Evolutionary conservation across 2,329 filamentous ascomycete genomes (phyloP), one percentile per base, ranked within the genome.

Genomic region (Neopestalotiopsis clavispora): DNA sequence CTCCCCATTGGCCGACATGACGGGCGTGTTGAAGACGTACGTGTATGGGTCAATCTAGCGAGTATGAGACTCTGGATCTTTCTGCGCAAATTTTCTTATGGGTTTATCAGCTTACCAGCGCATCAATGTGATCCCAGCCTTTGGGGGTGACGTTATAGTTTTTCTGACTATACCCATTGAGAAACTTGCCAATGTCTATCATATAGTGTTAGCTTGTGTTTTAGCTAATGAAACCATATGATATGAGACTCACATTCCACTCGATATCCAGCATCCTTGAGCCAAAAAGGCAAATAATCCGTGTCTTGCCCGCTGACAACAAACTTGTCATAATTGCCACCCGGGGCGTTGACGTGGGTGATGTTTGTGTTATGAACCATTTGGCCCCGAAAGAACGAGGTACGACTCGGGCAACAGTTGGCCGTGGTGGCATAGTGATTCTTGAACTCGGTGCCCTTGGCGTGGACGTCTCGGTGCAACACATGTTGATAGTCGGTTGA

Each of bases 371-470:
- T 75, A 65, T 78, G 76, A 1, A 73, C 75, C 6, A 70, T 69
- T 28, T 74, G 71, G 1, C 76, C 76, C 3, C 73, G 68, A 49
- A 75, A 71, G 4, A 76, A 64, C 3, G 70, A 74, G 1, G 70
- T 71, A 4, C 76, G 66, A 12, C 71, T 74, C 2, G 76, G 76
- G 60, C 76, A 78, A 66, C 76, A 78, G 3, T 74, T 66, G 10
- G 76, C 72, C 12, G 72, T 67, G 1, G 76, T 79, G 32, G 72
- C 76, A 62, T 74, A 79, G 70, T 79, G 77, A 14, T 78, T 73
- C 7, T 62, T 68, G 56, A 71, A 79, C 4, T 68, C 60, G 4
- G 71, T 72, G 1, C 77, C 78, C 56, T 78, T 68, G 3, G 70
- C 40, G 1, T 73, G 66, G 1, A 78, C 57, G 17, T 74, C 68